Conservation (phyloP, 202 grass and related monocot species). For the Brachypodium distachyon region DNA sequence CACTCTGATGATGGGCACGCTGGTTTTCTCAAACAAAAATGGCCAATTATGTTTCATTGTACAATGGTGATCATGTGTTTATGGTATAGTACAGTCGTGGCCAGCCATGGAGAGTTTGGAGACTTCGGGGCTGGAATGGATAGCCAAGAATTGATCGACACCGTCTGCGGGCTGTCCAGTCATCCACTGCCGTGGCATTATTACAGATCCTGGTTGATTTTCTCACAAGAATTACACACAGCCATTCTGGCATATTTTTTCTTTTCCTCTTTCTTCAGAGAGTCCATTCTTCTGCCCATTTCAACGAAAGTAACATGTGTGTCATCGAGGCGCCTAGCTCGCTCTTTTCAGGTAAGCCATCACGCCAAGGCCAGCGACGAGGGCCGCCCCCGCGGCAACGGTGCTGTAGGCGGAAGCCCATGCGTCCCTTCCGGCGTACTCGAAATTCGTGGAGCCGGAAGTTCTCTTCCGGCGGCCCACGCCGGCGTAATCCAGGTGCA, state of each 20-base stretch:
- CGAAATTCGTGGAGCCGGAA: conserved; percentile 29
- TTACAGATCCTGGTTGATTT: conserved; percentile 17
- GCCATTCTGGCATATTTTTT: not conserved
- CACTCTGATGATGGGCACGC: not conserved
- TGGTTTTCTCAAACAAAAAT: not conserved
- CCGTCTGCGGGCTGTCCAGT: conserved; percentile 2
- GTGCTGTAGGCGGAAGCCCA: conserved; percentile 70
- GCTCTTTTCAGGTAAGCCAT: conserved; percentile 91
- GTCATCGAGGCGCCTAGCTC: conserved; percentile 7
- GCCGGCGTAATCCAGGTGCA: conserved; percentile 74
- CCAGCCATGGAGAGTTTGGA: not conserved
- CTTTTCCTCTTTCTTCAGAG: not conserved
- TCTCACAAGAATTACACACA: conserved; percentile 38
- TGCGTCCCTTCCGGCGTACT: conserved; percentile 70
- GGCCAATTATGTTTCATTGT: not conserved
- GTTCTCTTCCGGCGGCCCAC: conserved; percentile 46
- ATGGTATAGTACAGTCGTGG: not conserved
- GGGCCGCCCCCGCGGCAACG: conserved; percentile 73
- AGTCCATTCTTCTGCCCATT: not conserved
- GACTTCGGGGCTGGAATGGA: not conserved
- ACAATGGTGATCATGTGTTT: not conserved
- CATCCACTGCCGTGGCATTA: conserved; percentile 27
- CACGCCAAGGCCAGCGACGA: conserved; percentile 75
- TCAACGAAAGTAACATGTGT: not conserved
- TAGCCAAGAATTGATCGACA: conserved; percentile 4